phyloP scores from a whole-genome alignment of 176 grass and related monocot genomes.

The Carex parvula region DNA sequence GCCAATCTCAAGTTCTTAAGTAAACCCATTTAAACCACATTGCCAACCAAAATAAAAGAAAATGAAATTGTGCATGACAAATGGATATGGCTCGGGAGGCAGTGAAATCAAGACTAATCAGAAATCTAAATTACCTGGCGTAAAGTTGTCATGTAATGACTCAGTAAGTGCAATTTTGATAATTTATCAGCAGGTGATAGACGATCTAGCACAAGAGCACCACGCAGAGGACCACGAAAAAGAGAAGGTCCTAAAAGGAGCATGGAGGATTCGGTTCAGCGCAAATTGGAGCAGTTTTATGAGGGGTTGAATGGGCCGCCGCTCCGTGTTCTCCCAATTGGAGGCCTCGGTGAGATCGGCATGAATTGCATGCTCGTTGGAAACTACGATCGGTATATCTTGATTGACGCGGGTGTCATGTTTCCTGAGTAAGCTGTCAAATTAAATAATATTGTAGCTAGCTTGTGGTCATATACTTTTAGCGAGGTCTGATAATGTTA shows the following conservation, averaged over 20 bases:
- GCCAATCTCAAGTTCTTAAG: background rate
- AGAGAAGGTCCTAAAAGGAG: conserved; percentile 67
- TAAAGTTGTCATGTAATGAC: background rate
- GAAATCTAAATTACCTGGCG: background rate
- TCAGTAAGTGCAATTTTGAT: background rate
- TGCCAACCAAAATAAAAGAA: background rate
- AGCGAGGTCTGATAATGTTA: background rate
- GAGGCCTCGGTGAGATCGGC: conserved; percentile 93
- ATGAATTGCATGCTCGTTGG: conserved; percentile 99
- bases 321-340: conserved; percentile 90
- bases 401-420: conserved; percentile 97
- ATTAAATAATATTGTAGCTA: conserved; percentile 5
- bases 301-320: conserved; percentile 85
- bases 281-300: conserved; percentile 97
- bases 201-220: conserved; percentile 33
- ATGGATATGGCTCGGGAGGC: background rate
- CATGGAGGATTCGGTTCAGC: conserved; percentile 92
- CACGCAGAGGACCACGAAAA: conserved; percentile 58
- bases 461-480: background rate
- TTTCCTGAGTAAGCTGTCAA: conserved; percentile 81
- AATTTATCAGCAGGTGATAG: background rate
- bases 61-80: background rate
- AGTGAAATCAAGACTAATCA: background rate
- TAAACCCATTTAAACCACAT: background rate
- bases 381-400: conserved; percentile 90